Base-by-base conservation (phyloP, 2,329 filamentous ascomycete genomes). In the Scytalidium lignicola region DNA sequence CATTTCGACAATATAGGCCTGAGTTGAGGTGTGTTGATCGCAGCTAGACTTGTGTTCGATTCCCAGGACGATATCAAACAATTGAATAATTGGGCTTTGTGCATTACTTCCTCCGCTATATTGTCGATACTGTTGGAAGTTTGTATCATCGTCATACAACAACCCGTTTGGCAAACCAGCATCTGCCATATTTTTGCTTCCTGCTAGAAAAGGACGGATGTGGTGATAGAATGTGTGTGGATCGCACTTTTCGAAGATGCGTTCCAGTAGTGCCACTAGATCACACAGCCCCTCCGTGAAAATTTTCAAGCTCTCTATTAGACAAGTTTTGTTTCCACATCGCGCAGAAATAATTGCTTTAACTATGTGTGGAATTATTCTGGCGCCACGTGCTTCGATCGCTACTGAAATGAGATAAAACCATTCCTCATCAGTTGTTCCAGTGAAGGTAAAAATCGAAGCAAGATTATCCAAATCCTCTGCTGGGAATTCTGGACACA, bases 161-260 rank as follows among this genome's bases (percentile, higher is more conserved):
- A 96, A 82, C 0, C 90, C 90, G 12, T 81, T 78, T 0, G 90
- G 88, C 2, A 96, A 74, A 0, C 90, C 90, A 0, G 88, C 88
- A 9, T 85, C 81, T 15, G 75, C 80, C 90, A 96, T 96, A 67
- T 93, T 93, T 69, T 90, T 92, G 67, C 88, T 90, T 2, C 90
- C 90, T 0, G 91, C 89, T 1, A 96, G 74, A 65, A 88, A 95
- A 0, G 91, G 90, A 1, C 90, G 79, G 56, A 96, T 91, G 43
- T 82, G 79, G 68, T 95, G 82, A 67, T 93, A 96, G 68, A 96
- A 96, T 8, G 88, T 79, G 62, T 86, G 81, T 0, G 90, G 89
- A 54, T 93, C 86, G 65, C 90, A 95, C 55, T 80, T 82, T 59
- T 95, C 90, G 62, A 92, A 86, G 89, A 96, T 95, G 44, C 87